A percentile compares a stretch with the other conserved stretches of the same genome.
Conservation (phyloP, 1,284 basidiomycete genomes). For the Cryptococcus sp. region DNA sequence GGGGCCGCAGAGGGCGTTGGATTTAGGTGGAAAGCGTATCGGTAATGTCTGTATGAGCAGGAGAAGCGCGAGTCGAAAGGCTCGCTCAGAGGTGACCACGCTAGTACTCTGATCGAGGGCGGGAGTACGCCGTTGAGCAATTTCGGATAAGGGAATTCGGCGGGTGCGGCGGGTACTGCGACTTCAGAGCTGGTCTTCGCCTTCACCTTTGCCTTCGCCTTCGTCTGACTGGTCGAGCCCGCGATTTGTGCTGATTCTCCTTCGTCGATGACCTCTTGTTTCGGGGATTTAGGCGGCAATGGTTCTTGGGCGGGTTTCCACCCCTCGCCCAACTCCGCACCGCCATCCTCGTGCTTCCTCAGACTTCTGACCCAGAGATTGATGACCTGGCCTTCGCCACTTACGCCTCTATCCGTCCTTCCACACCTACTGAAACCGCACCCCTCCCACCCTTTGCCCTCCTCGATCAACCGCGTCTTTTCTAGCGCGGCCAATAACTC, state of each 20-base stretch:
- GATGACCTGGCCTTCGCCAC: slow-evolving; percentile 90
- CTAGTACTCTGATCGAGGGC: slow-evolving; percentile 83
- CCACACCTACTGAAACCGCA: slow-evolving; percentile 91
- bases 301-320: slow-evolving; percentile 23
- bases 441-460: slow-evolving; percentile 71
- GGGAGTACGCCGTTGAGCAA: slow-evolving; percentile 91
- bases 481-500: slow-evolving; percentile 80
- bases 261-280: slow-evolving; percentile 5
- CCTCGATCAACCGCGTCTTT: slow-evolving; percentile 73
- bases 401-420: slow-evolving; percentile 92
- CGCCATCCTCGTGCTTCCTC: slow-evolving; percentile 35
- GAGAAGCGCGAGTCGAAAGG: slow-evolving; percentile 86
- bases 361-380: slow-evolving; percentile 82
- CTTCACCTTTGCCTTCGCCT: slow-evolving; percentile 6
- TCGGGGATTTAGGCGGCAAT: slow-evolving; percentile 1
- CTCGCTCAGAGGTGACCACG: slow-evolving; percentile 86
- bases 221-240: background rate
- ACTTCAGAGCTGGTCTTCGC: background rate
- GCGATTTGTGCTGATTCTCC: slow-evolving; percentile 1
- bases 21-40: slow-evolving; percentile 79
- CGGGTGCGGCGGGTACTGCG: slow-evolving; percentile 19
- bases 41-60: slow-evolving; percentile 89
- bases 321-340: slow-evolving; percentile 28
- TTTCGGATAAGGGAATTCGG: slow-evolving; percentile 75
- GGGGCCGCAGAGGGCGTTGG: slow-evolving; percentile 43